Conservation (phyloP, 2,329 filamentous ascomycete genomes). For the Colletotrichum nymphaeae region DNA sequence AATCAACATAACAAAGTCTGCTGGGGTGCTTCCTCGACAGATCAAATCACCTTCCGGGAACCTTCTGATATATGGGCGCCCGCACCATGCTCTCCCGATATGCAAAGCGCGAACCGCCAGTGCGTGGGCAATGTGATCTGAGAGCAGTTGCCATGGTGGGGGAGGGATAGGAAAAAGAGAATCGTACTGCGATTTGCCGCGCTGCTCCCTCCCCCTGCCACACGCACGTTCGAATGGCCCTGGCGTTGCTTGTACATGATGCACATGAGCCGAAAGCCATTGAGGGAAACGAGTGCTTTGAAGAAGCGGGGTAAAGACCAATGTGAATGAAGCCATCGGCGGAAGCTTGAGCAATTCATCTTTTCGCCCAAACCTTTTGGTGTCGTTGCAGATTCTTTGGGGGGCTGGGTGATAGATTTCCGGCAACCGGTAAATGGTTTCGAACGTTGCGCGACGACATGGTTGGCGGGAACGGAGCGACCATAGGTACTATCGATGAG, state of each 20-base stretch:
- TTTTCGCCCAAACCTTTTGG: not conserved
- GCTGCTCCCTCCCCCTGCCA: not conserved
- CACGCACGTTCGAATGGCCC: not conserved
- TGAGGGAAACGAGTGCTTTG: not conserved
- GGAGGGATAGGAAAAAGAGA: not conserved
- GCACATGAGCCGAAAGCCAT: not conserved
- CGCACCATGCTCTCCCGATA: not conserved
- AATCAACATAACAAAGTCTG: not conserved
- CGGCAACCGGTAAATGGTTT: not conserved
- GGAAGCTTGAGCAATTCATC: not conserved
- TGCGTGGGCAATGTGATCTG: not conserved
- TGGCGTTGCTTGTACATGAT: not conserved
- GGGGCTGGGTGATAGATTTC: not conserved
- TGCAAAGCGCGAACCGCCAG: not conserved
- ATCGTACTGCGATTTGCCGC: not conserved
- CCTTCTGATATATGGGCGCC: not conserved
- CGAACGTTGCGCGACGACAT: not conserved
- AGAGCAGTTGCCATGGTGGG: not conserved
- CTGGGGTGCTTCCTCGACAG: not conserved
- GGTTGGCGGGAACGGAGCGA: conserved; percentile 3
- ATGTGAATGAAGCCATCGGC: not conserved
- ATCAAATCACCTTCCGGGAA: conserved; percentile 6
- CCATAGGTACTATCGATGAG: not conserved
- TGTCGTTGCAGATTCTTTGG: not conserved
- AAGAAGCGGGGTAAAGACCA: not conserved